These are phyloP conservation scores for Murraya paniculata DNA, from an alignment of 345 rosid genomes.

Conservation along the genomic window DNA sequence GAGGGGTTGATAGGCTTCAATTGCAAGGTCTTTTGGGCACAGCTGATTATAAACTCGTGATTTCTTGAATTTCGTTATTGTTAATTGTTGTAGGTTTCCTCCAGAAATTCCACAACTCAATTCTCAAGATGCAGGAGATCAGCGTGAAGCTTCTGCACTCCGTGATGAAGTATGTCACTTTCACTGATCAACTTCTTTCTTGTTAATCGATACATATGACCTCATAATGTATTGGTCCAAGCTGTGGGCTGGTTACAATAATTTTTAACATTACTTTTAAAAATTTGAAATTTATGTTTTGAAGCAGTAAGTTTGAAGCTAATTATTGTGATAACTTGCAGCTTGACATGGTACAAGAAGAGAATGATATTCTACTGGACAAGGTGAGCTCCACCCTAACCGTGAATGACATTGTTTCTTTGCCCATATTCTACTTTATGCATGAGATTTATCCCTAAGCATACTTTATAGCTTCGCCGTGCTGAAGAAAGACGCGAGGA, in stretches of 20 bases:
- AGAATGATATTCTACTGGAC: constrained; percentile 67
- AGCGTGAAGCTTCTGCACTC: constrained; percentile 92
- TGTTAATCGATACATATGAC: neutral
- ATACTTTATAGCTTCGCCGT: constrained; percentile 54
- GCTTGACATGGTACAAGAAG: constrained; percentile 97
- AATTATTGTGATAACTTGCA: constrained; percentile 37
- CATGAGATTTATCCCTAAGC: constrained; percentile 24
- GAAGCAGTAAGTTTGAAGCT: constrained; percentile 24
- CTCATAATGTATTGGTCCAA: constrained; percentile 5
- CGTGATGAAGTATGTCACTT: constrained; percentile 81
- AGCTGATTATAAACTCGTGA: neutral
- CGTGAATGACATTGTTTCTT: constrained; percentile 2
- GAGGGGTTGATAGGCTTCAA: neutral
- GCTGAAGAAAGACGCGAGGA: constrained; percentile 86
- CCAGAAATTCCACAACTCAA: constrained; percentile 56
- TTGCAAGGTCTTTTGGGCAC: neutral
- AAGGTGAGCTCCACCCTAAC: constrained; percentile 44
- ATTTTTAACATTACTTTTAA: constrained; percentile 22
- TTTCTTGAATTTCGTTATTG: constrained; percentile 10
- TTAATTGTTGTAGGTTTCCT: constrained; percentile 51
- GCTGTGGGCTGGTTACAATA: neutral
- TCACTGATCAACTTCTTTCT: constrained; percentile 14
- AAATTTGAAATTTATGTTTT: constrained; percentile 20
- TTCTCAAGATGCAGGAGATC: constrained; percentile 62
- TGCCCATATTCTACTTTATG: constrained; percentile 13